Conservation (phyloP, 2,329 filamentous ascomycete genomes). For the Basipetospora sp. region DNA sequence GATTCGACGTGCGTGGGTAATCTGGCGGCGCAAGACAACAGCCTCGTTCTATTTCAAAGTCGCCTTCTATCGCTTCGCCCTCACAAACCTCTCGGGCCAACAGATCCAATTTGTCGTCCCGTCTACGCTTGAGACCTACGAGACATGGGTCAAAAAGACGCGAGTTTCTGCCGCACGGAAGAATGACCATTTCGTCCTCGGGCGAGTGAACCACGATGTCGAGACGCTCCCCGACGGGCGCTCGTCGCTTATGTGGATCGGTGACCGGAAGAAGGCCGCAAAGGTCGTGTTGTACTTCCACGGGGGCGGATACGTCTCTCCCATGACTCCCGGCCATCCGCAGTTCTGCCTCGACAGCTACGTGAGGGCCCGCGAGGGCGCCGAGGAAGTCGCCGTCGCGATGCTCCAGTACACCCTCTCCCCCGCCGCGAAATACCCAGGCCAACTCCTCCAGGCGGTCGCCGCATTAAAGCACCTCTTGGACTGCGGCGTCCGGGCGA, state of each 20-base stretch:
- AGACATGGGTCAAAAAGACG: background rate
- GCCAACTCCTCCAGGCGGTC: conserved; percentile 18
- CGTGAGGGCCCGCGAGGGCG: conserved; percentile 11
- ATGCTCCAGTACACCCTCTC: conserved; percentile 21
- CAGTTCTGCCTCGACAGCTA: conserved; percentile 16
- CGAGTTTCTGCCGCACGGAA: background rate
- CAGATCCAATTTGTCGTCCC: background rate
- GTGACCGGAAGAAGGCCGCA: conserved; percentile 13
- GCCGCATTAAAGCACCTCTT: conserved; percentile 19
- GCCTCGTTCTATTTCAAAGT: background rate
- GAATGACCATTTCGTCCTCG: background rate
- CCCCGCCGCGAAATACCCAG: conserved; percentile 17
- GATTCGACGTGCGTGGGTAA: no score
- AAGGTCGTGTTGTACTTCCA: conserved; percentile 18
- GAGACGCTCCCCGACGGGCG: conserved; percentile 7
- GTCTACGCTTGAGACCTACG: background rate
- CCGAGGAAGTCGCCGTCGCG: conserved; percentile 16
- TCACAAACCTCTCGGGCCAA: background rate
- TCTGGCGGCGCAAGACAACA: background rate
- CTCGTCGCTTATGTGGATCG: conserved; percentile 16
- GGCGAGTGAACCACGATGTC: conserved; percentile 4
- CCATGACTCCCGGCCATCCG: conserved; percentile 13
- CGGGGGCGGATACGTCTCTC: conserved; percentile 15
- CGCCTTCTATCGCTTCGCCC: background rate
- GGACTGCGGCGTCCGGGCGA: conserved; percentile 14